Evolutionary conservation across 306 rosid species (phyloP).

Genomic region (Sindora glabra): DNA sequence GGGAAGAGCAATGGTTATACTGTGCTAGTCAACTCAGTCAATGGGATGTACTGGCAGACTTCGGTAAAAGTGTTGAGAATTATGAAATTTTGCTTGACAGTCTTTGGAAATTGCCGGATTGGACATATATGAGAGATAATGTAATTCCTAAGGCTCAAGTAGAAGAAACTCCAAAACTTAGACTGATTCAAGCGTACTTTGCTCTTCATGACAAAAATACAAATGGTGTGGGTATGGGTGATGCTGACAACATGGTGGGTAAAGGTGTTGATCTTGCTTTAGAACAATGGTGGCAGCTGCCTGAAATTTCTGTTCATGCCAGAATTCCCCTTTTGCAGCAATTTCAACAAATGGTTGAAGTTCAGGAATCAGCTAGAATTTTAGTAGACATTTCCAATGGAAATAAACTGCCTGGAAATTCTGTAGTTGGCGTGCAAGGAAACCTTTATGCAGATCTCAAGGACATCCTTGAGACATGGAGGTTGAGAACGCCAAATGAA

Average conservation of each 20-base stretch:
- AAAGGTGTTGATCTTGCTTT: constrained; percentile 94
- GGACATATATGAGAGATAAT: constrained; percentile 94
- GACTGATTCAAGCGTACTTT: constrained; percentile 83
- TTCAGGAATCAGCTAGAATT: constrained; percentile 83
- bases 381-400: constrained; percentile 86
- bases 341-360: constrained; percentile 98
- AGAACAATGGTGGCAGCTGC: constrained; percentile 99
- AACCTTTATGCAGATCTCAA: constrained; percentile 95
- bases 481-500: constrained; percentile 93
- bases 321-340: constrained; percentile 97
- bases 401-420: constrained; percentile 58
- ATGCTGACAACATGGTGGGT: constrained; percentile 82
- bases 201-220: constrained; percentile 84
- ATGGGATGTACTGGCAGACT: constrained; percentile 94
- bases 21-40: constrained; percentile 96
- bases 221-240: constrained; percentile 89
- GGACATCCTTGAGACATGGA: constrained; percentile 99
- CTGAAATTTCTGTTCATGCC: constrained; percentile 96
- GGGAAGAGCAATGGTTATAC: constrained; percentile 98
- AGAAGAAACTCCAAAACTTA: constrained; percentile 93
- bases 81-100: constrained; percentile 90
- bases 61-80: constrained; percentile 92
- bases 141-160: constrained; percentile 99
- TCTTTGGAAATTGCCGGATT: constrained; percentile 96
- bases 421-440: constrained; percentile 75